Evolutionary conservation across 768 basidiomycete species (phyloP), one percentile per base, ranked within the genome.

Genomic region (Mrakia gelida): DNA sequence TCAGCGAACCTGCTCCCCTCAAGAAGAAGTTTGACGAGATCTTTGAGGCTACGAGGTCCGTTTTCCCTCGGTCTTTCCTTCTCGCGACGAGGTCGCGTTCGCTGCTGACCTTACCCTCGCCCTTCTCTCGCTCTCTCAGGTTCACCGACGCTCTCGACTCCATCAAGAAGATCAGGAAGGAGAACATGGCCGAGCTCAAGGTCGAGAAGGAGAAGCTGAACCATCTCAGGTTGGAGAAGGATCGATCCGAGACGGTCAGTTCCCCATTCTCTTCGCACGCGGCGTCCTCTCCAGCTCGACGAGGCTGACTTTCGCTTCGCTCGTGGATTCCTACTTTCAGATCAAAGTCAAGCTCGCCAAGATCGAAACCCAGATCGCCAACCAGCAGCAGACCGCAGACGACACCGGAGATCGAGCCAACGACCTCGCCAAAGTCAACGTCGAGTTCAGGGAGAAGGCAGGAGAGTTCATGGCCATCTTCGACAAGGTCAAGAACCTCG

Each of bases 1-100:
- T 99, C 32, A 88, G 95, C 0, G 97, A 98, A 81, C 92, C 96
- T 2, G 86, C 92, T 16, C 88, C 90, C 0, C 85, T 99, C 54
- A 99, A 99, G 88, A 98, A 98, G 88, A 98, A 98, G 84, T 99
- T 99, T 79, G 97, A 99, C 81, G 97, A 99, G 82, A 99, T 99
- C 76, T 98, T 99, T 81, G 97, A 99, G 84, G 97, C 97, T 5
- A 98, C 95, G 28, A 92, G 92, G 94, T 92, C 72, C 45, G 86
- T 82, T 61, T 1, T 7, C 34, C 43, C 43, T 45, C 45, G 11
- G 1, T 45, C 45, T 43, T 63, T 52, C 28, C 21, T 30, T 11
- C 6, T 38, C 30, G 11, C 8, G 56, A 56, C 7, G 6, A 43
- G 21, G 34, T 38, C 23, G 41, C 45, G 68, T 26, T 62, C 28